Conservation (phyloP, 257 asterid genomes). For the Fraxinus quadrangulata region DNA sequence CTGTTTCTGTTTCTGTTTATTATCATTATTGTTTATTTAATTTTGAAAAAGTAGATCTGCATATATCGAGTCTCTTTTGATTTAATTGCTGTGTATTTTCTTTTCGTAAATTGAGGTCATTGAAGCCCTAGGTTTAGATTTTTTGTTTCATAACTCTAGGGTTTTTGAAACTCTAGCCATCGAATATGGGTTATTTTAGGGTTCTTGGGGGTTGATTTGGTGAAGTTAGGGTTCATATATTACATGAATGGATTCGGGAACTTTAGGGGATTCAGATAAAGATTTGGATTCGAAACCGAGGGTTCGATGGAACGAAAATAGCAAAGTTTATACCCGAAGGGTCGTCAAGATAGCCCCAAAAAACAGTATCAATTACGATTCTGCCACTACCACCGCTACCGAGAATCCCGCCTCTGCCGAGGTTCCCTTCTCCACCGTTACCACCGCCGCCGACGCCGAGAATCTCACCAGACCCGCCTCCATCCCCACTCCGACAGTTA, state of each 20-base stretch:
- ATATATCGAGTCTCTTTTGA: neutral
- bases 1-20: neutral
- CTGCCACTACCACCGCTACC: slow-evolving; percentile 17
- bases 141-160: slow-evolving; percentile 1
- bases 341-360: slow-evolving; percentile 27
- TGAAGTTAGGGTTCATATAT: slow-evolving; percentile 31
- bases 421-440: no score
- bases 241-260: slow-evolving; percentile 48
- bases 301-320: slow-evolving; percentile 31
- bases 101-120: neutral
- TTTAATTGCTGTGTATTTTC: neutral
- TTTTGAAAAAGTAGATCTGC: slow-evolving; percentile 8
- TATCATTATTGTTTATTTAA: neutral
- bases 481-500: neutral
- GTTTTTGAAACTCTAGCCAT: slow-evolving; percentile 25
- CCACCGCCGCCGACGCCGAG: slow-evolving; percentile 12
- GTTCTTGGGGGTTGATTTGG: slow-evolving; percentile 19
- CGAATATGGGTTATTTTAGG: slow-evolving; percentile 5
- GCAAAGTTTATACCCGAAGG: slow-evolving; percentile 41
- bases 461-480: neutral
- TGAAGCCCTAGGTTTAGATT: neutral
- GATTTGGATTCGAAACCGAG: slow-evolving; percentile 29
- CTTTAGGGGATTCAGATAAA: slow-evolving; percentile 24
- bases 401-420: neutral
- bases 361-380: slow-evolving; percentile 6